Evolutionary conservation across 805 yeast genomes (phyloP).

Genomic region (Hyphopichia homilentoma): DNA sequence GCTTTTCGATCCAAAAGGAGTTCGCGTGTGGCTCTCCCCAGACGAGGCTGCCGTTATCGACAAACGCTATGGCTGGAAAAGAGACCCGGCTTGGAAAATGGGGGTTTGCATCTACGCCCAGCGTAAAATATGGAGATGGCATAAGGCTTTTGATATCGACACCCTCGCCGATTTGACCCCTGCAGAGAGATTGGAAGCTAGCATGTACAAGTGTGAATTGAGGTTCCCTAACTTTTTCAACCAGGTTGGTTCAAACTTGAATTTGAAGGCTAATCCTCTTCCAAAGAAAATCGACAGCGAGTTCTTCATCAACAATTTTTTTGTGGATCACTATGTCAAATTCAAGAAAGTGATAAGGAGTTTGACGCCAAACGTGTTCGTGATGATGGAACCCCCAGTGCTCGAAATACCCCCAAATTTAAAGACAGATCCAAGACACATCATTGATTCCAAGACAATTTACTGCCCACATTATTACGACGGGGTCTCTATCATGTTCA

Average conservation of each 20-base stretch:
- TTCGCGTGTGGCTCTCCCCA: slow-evolving; percentile 61
- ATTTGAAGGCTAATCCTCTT: slow-evolving; percentile 11
- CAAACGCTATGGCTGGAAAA: slow-evolving; percentile 62
- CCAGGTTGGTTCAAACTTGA: slow-evolving; percentile 25
- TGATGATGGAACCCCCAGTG: slow-evolving; percentile 80
- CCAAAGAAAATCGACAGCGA: slow-evolving; percentile 39
- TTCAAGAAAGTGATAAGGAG: slow-evolving; percentile 49
- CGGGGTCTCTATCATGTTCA: slow-evolving; percentile 89
- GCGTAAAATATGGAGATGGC: slow-evolving; percentile 71
- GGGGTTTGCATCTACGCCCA: slow-evolving; percentile 81
- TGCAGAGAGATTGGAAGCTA: slow-evolving; percentile 23
- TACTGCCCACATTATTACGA: slow-evolving; percentile 92
- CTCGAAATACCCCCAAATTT: slow-evolving; percentile 71
- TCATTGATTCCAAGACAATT: slow-evolving; percentile 63
- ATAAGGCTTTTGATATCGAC: slow-evolving; percentile 16
- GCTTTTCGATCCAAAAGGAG: slow-evolving; percentile 63
- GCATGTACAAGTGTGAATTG: slow-evolving; percentile 19
- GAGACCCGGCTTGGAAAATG: slow-evolving; percentile 61
- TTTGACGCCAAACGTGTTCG: slow-evolving; percentile 42
- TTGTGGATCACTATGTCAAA: slow-evolving; percentile 55
- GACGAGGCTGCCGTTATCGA: slow-evolving; percentile 47
- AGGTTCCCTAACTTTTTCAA: slow-evolving; percentile 29
- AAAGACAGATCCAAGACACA: slow-evolving; percentile 39
- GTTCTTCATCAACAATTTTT: slow-evolving; percentile 61
- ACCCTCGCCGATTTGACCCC: slow-evolving; percentile 18